Base-by-base conservation (phyloP, 352 stramenopile genomes). In the Globisporangium recalcitrans region DNA sequence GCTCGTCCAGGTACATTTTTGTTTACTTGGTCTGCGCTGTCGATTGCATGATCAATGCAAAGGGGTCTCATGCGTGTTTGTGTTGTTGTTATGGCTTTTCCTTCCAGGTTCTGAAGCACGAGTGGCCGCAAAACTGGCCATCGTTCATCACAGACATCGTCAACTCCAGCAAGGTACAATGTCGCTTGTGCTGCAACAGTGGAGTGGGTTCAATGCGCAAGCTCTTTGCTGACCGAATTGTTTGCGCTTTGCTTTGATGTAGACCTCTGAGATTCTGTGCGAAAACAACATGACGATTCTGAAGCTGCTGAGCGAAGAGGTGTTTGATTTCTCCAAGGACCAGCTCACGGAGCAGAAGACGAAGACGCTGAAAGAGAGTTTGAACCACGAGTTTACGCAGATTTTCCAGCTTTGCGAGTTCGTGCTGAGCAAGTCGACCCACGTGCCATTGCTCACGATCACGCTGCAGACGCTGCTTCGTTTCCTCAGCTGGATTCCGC, bases 281-380 rank as follows among this genome's bases (percentile, higher is more conserved):
- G 97, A 99, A 74, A 99, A 99, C 85, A 99, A 99, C 80, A 99
- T 99, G 96, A 96, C 95, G 53, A 99, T 99, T 61, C 78, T 99
- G 27, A 99, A 99, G 77, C 81, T 99, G 38, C 80, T 99, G 38
- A 98, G 90, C 59, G 97, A 99, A 75, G 98, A 99, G 68, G 87
- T 98, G 32, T 99, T 99, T 78, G 97, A 99, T 64, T 99, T 99
- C 66, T 98, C 90, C 3, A 98, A 97, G 70, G 97, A 99, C 65
- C 93, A 98, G 77, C 98, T 99, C 72, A 98, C 96, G 32, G 98
- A 97, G 64, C 87, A 98, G 71, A 98, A 98, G 73, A 98, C 98
- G 19, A 98, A 99, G 72, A 90, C 83, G 42, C 90, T 99, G 69
- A 99, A 99, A 76, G 91, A 99, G 70, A 97, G 83, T 54, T 77